Conservation (phyloP, 805 yeast species). For the Ogataea corticis region DNA sequence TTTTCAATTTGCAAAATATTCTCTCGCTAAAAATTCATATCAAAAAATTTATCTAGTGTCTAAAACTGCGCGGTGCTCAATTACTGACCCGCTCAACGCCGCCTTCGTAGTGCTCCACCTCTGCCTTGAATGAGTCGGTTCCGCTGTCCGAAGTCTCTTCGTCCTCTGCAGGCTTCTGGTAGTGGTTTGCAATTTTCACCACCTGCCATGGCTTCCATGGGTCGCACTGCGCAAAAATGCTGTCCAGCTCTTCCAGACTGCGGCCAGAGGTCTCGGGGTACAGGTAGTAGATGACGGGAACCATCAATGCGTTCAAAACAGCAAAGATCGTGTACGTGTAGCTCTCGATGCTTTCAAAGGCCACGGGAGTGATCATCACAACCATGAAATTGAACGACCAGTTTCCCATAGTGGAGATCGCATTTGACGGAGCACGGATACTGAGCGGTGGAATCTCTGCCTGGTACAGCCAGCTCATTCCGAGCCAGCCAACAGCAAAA, state of each 20-base stretch:
- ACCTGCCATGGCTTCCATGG: conserved; percentile 45
- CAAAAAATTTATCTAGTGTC: too few relatives aligned
- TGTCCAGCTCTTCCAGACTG: conserved; percentile 48
- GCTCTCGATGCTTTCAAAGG: conserved; percentile 39
- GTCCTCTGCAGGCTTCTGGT: neutral
- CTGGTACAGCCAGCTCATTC: conserved; percentile 55
- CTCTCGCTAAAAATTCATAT: too few relatives aligned
- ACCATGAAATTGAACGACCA: conserved; percentile 61
- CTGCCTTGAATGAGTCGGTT: neutral
- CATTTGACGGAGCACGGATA: conserved; percentile 53
- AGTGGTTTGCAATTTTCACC: conserved; percentile 34
- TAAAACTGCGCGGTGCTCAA: too few relatives aligned
- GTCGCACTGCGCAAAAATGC: conserved; percentile 30
- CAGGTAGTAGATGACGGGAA: conserved; percentile 43
- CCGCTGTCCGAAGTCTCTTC: neutral
- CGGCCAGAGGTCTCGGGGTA: conserved; percentile 51
- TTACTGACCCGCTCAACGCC: neutral
- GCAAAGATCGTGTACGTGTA: conserved; percentile 49
- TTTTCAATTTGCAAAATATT: too few relatives aligned
- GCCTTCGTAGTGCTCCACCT: neutral
- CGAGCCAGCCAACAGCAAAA: conserved; percentile 50
- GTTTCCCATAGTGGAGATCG: conserved; percentile 54
- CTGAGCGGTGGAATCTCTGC: conserved; percentile 56
- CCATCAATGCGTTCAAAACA: conserved; percentile 41
- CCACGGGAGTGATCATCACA: conserved; percentile 52